Conservation (phyloP, 352 stramenopile species). For the Pythium volutum region DNA sequence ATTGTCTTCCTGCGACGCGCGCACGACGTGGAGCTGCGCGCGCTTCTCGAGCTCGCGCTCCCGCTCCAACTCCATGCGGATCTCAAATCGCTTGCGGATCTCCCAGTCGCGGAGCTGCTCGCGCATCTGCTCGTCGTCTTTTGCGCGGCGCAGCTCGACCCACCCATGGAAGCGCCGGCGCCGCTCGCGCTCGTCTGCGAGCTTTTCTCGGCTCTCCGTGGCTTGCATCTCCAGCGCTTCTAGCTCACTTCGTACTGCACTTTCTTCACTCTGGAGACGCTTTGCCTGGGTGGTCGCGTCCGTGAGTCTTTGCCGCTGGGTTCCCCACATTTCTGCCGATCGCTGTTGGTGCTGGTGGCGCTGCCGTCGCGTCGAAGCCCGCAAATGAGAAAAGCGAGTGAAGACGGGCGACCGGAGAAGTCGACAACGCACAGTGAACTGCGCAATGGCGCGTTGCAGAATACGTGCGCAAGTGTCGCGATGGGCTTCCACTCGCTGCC, state of each 20-base stretch:
- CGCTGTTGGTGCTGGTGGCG: not conserved
- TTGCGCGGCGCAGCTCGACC: slow-evolving; percentile 39
- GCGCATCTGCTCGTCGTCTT: slow-evolving; percentile 43
- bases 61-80: slow-evolving; percentile 64
- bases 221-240: slow-evolving; percentile 29
- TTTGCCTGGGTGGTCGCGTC: slow-evolving; percentile 14
- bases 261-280: slow-evolving; percentile 31
- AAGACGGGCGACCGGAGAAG: slow-evolving; percentile 32
- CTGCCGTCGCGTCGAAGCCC: not conserved
- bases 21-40: slow-evolving; percentile 1
- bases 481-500: slow-evolving; percentile 28
- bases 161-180: slow-evolving; percentile 46
- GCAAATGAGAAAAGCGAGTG: slow-evolving; percentile 10
- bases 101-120: slow-evolving; percentile 43
- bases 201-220: slow-evolving; percentile 25
- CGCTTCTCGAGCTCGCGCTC: slow-evolving; percentile 50
- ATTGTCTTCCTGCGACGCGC: not conserved
- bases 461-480: slow-evolving; percentile 38
- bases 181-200: slow-evolving; percentile 39
- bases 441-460: slow-evolving; percentile 43
- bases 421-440: slow-evolving; percentile 26
- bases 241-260: slow-evolving; percentile 26
- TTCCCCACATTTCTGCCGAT: not conserved
- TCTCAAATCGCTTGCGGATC: slow-evolving; percentile 39
- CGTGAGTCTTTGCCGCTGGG: not conserved